Conservation (phyloP, 768 basidiomycete genomes). For the Termitomyces sp. region DNA sequence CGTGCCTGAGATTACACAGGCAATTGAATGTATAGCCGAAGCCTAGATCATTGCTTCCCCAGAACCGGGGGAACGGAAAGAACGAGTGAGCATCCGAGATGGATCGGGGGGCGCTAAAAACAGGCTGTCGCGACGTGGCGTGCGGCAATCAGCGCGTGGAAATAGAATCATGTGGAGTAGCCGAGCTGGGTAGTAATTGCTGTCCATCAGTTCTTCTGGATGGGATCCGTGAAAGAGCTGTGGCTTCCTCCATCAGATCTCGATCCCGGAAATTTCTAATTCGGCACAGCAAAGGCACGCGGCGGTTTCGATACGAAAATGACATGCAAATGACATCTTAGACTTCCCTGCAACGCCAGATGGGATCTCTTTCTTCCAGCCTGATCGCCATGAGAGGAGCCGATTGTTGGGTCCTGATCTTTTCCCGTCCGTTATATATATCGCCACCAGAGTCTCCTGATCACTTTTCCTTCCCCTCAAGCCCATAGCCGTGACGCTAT, state of each 20-base stretch:
- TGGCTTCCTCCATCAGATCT: conserved; percentile 11
- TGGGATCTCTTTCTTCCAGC: conserved; percentile 42
- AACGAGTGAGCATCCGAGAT: conserved; percentile 28
- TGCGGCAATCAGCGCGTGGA: conserved; percentile 30
- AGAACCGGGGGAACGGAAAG: conserved; percentile 17
- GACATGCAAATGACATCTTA: conserved; percentile 43
- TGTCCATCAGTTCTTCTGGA: conserved; percentile 10
- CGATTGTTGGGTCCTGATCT: conserved; percentile 43
- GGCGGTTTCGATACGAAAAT: conserved; percentile 25
- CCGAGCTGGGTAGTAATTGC: not conserved
- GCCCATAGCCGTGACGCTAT: conserved; percentile 22
- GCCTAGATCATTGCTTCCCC: conserved; percentile 31
- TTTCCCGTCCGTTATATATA: conserved; percentile 55
- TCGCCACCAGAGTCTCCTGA: conserved; percentile 41
- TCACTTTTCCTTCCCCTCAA: conserved; percentile 48
- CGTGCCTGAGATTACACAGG: conserved; percentile 22
- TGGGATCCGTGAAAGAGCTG: conserved; percentile 22
- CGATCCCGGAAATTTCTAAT: conserved; percentile 36
- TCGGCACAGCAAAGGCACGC: conserved; percentile 57
- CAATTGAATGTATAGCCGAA: conserved; percentile 22
- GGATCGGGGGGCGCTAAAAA: conserved; percentile 25
- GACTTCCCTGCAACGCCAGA: conserved; percentile 37
- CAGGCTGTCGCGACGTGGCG: conserved; percentile 20
- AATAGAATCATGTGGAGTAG: conserved; percentile 8
- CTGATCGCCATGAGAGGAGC: conserved; percentile 67